Conservation (phyloP, 225 moss, liverwort and hornwort genomes). For the Thuidium tamariscinum region DNA sequence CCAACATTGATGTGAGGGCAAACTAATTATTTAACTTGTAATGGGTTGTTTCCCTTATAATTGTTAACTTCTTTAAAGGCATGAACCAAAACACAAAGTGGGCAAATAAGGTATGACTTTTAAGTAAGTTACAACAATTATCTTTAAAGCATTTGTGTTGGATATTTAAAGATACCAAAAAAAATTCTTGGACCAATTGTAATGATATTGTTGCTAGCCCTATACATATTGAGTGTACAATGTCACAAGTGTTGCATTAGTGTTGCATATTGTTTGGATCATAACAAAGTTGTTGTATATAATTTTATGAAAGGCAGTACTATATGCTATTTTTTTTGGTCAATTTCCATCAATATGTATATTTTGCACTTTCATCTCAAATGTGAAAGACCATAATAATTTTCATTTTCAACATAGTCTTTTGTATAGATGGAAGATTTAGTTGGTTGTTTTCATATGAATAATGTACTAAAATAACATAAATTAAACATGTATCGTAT, state of each 20-base stretch:
- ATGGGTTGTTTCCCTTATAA: neutral
- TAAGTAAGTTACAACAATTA: neutral
- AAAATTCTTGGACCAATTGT: neutral
- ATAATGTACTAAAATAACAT: neutral
- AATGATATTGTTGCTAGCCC: neutral
- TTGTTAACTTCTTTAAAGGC: neutral
- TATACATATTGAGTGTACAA: neutral
- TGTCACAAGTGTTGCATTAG: neutral
- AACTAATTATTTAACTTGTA: neutral
- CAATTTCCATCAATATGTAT: neutral
- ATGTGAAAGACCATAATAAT: neutral
- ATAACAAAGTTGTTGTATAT: neutral
- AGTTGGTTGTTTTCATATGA: neutral
- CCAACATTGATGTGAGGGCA: accelerated
- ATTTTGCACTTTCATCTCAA: neutral
- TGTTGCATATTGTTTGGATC: neutral
- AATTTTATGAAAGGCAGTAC: neutral
- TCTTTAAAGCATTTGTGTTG: neutral
- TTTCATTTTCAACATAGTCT: neutral
- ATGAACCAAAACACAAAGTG: neutral
- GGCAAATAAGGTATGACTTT: neutral
- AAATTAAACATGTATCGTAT: neutral
- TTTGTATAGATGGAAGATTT: neutral
- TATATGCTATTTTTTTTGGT: neutral
- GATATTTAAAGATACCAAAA: neutral